These are phyloP conservation scores for Pestalotiopsis sp. DNA, from an alignment of 2,329 filamentous ascomycete genomes.

Conservation along the genomic window DNA sequence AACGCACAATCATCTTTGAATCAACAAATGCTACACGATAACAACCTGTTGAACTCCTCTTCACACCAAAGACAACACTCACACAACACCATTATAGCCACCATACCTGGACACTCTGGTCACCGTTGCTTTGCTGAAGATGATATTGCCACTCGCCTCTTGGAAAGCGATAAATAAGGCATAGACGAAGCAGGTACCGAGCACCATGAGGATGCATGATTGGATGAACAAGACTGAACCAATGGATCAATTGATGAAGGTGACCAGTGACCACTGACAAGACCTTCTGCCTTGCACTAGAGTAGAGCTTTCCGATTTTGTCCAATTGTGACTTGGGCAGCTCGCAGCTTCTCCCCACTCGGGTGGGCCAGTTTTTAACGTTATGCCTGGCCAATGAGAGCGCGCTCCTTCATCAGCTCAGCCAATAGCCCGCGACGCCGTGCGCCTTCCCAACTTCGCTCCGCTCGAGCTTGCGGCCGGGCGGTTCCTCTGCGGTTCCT, in stretches of 20 bases:
- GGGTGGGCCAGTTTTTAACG: slow-evolving; percentile 1
- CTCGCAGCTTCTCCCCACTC: neutral
- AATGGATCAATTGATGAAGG: neutral
- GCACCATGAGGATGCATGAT: no score
- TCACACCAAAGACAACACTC: no score
- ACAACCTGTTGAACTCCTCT: no score
- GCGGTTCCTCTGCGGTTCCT: neutral
- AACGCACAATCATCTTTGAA: no score
- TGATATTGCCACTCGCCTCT: no score
- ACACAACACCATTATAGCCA: no score
- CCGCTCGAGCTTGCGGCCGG: neutral
- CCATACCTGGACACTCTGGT: no score
- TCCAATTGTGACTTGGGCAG: neutral
- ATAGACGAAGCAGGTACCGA: no score
- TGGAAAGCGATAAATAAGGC: no score
- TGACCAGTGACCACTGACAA: neutral
- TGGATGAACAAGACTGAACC: no score
- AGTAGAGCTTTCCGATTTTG: neutral
- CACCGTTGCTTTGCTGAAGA: no score
- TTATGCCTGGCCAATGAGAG: slow-evolving; percentile 1
- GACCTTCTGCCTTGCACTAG: neutral
- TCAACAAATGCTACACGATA: no score
- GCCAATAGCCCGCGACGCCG: neutral
- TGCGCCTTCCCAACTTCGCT: neutral
- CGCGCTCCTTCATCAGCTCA: neutral